phyloP scores from a whole-genome alignment of 2,329 filamentous ascomycete genomes.

The Nemania sp. region DNA sequence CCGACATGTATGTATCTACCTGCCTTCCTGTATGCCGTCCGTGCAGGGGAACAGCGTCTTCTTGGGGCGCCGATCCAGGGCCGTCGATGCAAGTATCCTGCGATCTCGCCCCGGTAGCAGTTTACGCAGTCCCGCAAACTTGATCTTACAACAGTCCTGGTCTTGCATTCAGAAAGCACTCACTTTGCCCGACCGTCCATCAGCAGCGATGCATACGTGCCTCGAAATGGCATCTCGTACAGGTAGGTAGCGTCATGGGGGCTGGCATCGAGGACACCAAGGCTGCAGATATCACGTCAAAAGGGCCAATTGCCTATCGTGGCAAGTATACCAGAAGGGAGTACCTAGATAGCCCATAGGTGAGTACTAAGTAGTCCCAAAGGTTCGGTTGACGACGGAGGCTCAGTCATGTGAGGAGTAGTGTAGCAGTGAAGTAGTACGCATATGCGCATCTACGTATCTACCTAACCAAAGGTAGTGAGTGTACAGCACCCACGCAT shows the following conservation, averaged over 20 bases:
- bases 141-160: background rate
- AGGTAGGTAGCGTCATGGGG: constrained; percentile 39
- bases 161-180: constrained; percentile 5
- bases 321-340: constrained; percentile 25
- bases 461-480: too few species aligned
- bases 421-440: too few species aligned
- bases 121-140: constrained; percentile 2
- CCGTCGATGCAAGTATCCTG: constrained; percentile 30
- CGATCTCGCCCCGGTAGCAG: constrained; percentile 27
- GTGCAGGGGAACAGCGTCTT: constrained; percentile 16
- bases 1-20: background rate
- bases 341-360: too few species aligned
- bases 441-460: background rate
- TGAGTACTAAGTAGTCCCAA: constrained; percentile 14
- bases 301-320: constrained; percentile 36
- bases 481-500: too few species aligned
- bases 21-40: constrained; percentile 2
- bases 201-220: constrained; percentile 23
- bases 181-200: constrained; percentile 14
- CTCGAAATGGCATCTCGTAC: constrained; percentile 29
- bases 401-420: constrained; percentile 45
- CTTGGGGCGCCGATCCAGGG: constrained; percentile 23
- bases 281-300: constrained; percentile 30
- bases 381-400: constrained; percentile 48
- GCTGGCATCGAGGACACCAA: constrained; percentile 20